These are phyloP conservation scores for Stemphylium lycopersici DNA, from an alignment of 2,329 filamentous ascomycete genomes.

Conservation along the genomic window DNA sequence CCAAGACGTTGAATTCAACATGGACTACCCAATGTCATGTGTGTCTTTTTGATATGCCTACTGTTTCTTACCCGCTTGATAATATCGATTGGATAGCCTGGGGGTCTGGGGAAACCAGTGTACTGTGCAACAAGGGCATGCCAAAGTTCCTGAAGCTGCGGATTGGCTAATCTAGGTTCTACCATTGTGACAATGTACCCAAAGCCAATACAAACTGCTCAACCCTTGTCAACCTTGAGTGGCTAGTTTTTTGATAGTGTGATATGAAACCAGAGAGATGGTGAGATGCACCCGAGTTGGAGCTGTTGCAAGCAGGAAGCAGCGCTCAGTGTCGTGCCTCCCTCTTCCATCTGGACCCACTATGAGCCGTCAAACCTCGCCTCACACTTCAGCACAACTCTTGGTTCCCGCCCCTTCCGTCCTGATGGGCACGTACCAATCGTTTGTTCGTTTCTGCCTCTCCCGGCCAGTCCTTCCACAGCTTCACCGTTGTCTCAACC, in stretches of 20 bases:
- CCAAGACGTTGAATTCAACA: background rate
- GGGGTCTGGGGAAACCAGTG: background rate
- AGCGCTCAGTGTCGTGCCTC: slow-evolving; percentile 13
- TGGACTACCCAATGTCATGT: background rate
- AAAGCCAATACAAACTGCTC: background rate
- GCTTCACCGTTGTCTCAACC: background rate
- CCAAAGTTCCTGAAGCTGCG: background rate
- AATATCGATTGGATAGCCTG: background rate
- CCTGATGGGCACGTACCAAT: background rate
- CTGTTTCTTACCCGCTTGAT: background rate
- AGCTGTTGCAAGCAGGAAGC: slow-evolving; percentile 14
- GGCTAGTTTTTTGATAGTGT: too few species aligned
- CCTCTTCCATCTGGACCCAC: slow-evolving; percentile 9
- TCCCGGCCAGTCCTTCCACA: background rate
- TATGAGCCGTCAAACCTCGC: background rate
- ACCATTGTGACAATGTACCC: background rate
- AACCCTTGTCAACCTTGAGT: too few species aligned
- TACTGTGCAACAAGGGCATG: background rate
- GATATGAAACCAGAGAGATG: too few species aligned
- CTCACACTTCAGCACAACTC: background rate
- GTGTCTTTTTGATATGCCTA: background rate
- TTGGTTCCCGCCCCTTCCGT: background rate
- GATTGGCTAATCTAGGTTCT: too few species aligned
- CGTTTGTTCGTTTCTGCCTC: background rate
- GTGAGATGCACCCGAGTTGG: too few species aligned